Conservation (phyloP, 164 flowering plant genomes). For the Warburgia ugandensis region DNA sequence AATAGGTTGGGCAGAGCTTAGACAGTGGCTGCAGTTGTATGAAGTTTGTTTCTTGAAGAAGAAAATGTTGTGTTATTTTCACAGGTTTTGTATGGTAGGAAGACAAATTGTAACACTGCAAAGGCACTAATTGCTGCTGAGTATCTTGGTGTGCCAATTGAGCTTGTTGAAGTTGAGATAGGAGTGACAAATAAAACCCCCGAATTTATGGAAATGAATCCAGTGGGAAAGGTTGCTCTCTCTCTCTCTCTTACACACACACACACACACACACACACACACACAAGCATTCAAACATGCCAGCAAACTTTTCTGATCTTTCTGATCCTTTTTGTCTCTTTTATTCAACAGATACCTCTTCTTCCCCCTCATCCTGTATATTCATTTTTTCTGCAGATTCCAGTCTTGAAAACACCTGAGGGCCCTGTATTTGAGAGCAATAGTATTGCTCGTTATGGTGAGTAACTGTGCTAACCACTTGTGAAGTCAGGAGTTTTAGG, state of each 20-base stretch:
- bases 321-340: neutral
- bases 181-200: constrained; percentile 67
- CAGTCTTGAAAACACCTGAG: constrained; percentile 73
- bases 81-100: constrained; percentile 54
- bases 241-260: no score
- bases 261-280: no score
- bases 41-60: no score
- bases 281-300: no score
- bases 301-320: neutral
- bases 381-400: constrained; percentile 56
- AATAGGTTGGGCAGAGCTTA: no score
- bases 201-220: constrained; percentile 70
- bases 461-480: neutral
- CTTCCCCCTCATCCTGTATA: no score
- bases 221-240: constrained; percentile 90
- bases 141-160: constrained; percentile 48
- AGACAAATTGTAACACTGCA: constrained; percentile 48
- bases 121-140: constrained; percentile 70
- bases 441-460: constrained; percentile 75
- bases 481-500: no score
- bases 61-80: no score
- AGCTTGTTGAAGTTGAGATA: constrained; percentile 48
- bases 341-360: neutral
- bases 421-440: constrained; percentile 80
- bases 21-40: no score